A percentile compares a stretch with the other conserved stretches of the same genome.
Evolutionary conservation across 805 yeast species (phyloP).

Genomic region (Candida orba): DNA sequence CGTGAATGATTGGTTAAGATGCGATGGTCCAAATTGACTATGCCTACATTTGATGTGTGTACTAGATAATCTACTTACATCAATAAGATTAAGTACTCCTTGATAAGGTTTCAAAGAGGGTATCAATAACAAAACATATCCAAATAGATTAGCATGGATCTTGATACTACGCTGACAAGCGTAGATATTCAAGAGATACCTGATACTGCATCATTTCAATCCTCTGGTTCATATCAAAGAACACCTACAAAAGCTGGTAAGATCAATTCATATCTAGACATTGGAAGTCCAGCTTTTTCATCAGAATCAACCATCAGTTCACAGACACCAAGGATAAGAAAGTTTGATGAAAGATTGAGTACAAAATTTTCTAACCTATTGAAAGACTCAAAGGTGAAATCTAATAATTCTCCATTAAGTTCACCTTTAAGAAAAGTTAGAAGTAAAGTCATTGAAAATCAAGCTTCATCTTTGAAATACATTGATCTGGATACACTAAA

Average conservation of each 20-base stretch:
- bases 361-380: constrained; percentile 3
- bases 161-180: not conserved
- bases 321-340: constrained; percentile 1
- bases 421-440: not conserved
- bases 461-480: constrained; percentile 24
- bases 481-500: constrained; percentile 34
- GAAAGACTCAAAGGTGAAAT: not conserved
- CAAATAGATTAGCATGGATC: not conserved
- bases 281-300: constrained; percentile 5
- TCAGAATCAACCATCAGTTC: constrained; percentile 6
- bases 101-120: no score
- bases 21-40: no score
- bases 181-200: constrained; percentile 1
- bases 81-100: no score
- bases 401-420: not conserved
- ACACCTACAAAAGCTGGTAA: constrained; percentile 3
- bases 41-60: no score
- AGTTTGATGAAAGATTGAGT: constrained; percentile 6
- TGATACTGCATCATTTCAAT: constrained; percentile 2
- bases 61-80: no score
- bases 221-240: not conserved
- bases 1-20: no score
- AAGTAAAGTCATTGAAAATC: not conserved
- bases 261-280: not conserved
- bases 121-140: no score